phyloP scores from a whole-genome alignment of 805 yeast species.

The Lipomyces sp. region DNA sequence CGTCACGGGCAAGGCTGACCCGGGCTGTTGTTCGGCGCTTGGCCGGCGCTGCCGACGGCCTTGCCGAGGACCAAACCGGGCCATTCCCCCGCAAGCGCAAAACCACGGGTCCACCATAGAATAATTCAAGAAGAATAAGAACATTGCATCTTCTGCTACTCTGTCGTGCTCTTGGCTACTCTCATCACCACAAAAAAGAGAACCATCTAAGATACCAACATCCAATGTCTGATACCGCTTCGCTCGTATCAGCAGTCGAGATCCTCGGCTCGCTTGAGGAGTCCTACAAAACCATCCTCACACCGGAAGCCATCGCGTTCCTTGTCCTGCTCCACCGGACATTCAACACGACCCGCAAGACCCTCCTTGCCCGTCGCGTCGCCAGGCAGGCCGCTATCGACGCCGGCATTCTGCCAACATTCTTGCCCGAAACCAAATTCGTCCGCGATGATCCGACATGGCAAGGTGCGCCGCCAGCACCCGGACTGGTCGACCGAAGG shows the following conservation, averaged over 20 bases:
- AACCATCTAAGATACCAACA: not conserved
- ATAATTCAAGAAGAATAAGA: too few species aligned
- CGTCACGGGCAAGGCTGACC: too few species aligned
- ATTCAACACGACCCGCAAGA: slow-evolving; percentile 61
- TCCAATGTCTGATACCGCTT: slow-evolving; percentile 14
- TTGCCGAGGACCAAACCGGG: too few species aligned
- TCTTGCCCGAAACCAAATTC: slow-evolving; percentile 65
- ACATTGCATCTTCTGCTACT: not conserved
- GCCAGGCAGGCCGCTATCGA: slow-evolving; percentile 62
- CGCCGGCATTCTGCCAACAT: slow-evolving; percentile 68
- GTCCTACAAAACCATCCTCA: slow-evolving; percentile 59
- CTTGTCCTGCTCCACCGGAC: slow-evolving; percentile 69
- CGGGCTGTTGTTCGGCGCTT: too few species aligned
- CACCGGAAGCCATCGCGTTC: slow-evolving; percentile 66
- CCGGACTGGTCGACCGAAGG: slow-evolving; percentile 71
- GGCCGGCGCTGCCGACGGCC: too few species aligned
- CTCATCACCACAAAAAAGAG: too few species aligned
- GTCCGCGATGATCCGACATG: slow-evolving; percentile 69
- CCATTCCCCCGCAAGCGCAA: too few species aligned
- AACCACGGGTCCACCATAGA: too few species aligned
- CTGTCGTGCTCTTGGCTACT: too few species aligned
- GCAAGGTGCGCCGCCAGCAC: slow-evolving; percentile 73
- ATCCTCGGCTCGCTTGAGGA: slow-evolving; percentile 58
- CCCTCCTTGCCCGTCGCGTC: slow-evolving; percentile 60
- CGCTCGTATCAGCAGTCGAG: slow-evolving; percentile 27